Evolutionary conservation across 73 alveolate species (phyloP).

Genomic region (Paramecium sexaurelia): DNA sequence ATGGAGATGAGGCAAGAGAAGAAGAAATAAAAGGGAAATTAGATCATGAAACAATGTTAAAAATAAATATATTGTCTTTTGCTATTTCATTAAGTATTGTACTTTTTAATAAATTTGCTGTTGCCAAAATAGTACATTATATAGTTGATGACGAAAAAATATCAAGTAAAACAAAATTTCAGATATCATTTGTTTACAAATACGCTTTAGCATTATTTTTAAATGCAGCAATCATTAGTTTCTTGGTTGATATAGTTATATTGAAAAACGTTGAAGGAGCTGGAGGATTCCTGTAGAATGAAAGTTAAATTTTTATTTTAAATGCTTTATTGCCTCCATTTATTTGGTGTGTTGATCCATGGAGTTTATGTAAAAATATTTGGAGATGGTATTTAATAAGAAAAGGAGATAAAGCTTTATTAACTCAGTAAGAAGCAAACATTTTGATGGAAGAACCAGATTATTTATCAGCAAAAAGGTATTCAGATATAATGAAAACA

Average conservation of each 20-base stretch:
- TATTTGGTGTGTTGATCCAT: conserved; percentile 61
- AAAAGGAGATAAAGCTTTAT: conserved; percentile 41
- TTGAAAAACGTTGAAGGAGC: conserved; percentile 50
- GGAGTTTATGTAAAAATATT: conserved; percentile 28
- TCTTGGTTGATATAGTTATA: conserved; percentile 52
- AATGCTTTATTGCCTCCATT: conserved; percentile 65
- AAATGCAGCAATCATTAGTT: conserved; percentile 61
- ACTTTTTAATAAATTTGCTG: conserved; percentile 52
- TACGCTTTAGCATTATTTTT: conserved; percentile 48
- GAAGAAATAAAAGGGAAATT: conserved; percentile 50
- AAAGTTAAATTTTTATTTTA: conserved; percentile 52
- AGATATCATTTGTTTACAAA: conserved; percentile 44
- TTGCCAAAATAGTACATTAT: conserved; percentile 55
- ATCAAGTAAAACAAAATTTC: conserved; percentile 53
- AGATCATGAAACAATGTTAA: neutral
- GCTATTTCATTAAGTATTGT: conserved; percentile 46
- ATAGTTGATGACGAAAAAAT: conserved; percentile 60
- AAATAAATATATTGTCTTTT: conserved; percentile 23
- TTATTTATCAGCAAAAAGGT: conserved; percentile 59
- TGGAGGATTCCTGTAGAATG: conserved; percentile 57
- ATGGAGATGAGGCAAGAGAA: conserved; percentile 59
- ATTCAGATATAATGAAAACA: conserved; percentile 66
- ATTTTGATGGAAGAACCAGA: conserved; percentile 60
- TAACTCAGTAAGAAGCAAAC: conserved; percentile 65
- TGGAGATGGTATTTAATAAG: conserved; percentile 11